These are phyloP conservation scores for Fusarium oligoseptatum DNA, from an alignment of 2,329 filamentous ascomycete species.

Conservation along the genomic window DNA sequence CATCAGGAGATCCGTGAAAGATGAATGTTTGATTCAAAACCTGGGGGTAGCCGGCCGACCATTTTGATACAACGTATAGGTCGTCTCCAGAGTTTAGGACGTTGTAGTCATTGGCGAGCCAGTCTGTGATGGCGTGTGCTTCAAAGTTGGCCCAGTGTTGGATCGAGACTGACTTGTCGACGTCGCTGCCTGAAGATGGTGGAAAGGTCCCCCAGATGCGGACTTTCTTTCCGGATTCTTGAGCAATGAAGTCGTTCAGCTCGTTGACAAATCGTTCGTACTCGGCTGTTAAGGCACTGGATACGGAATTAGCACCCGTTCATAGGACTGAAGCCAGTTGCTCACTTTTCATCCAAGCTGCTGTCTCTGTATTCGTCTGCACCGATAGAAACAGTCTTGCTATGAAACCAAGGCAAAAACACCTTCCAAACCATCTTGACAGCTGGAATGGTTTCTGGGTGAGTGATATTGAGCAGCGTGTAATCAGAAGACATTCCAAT, in stretches of 20 bases:
- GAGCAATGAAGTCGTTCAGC: neutral
- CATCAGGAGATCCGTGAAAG: neutral
- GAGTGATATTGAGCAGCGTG: neutral
- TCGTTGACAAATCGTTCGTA: neutral
- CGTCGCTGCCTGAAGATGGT: neutral
- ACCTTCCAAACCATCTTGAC: neutral
- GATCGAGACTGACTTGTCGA: neutral
- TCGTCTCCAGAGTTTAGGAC: neutral
- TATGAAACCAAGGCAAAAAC: neutral
- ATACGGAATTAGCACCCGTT: neutral
- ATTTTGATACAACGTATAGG: neutral
- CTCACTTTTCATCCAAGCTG: neutral
- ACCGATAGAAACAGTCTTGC: neutral
- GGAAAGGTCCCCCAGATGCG: slow-evolving; percentile 1
- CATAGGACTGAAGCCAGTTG: neutral
- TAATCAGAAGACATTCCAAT: neutral
- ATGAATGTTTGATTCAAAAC: neutral
- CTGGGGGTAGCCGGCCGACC: neutral
- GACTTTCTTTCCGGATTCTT: neutral
- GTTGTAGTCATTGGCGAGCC: neutral
- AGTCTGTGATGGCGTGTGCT: neutral
- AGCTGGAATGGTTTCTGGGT: neutral
- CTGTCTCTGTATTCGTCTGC: neutral
- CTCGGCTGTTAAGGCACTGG: neutral
- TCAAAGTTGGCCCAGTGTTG: neutral